These are phyloP conservation scores for Solanum pimpinellifolium DNA, from an alignment of 257 asterid species.

Conservation along the genomic window DNA sequence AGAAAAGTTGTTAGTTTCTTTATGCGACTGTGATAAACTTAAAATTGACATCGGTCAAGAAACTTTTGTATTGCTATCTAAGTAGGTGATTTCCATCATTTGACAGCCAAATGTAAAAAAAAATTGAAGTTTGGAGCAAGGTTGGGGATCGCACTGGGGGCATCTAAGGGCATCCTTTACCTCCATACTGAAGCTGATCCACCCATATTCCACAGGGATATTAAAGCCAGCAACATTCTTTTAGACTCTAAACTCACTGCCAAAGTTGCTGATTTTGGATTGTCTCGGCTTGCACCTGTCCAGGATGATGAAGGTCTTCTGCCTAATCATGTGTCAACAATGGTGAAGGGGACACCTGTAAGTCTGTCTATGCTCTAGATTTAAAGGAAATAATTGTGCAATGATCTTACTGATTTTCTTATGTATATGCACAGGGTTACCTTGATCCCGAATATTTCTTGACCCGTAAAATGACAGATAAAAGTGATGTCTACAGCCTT, in stretches of 20 bases:
- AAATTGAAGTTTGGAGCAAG: constrained; percentile 51
- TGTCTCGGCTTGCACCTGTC: constrained; percentile 82
- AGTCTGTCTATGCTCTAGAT: constrained; percentile 1
- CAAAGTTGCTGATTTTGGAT: constrained; percentile 89
- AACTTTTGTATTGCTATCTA: not conserved
- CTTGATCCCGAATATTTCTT: constrained; percentile 85
- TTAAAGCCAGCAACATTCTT: constrained; percentile 78
- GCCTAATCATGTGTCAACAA: constrained; percentile 54
- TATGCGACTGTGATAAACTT: not conserved
- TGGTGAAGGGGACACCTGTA: constrained; percentile 91
- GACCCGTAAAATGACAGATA: constrained; percentile 68
- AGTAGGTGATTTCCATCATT: not conserved
- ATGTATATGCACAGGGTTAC: constrained; percentile 49
- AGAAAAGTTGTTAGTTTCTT: not conserved
- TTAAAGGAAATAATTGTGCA: not conserved
- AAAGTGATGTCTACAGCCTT: constrained; percentile 83
- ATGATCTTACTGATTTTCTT: not conserved
- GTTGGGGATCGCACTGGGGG: constrained; percentile 55
- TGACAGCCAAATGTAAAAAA: constrained; percentile 38
- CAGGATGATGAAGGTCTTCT: constrained; percentile 39
- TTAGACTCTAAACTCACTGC: constrained; percentile 67
- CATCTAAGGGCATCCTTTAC: constrained; percentile 82
- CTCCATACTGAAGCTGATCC: constrained; percentile 91
- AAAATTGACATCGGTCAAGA: not conserved
- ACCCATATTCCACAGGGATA: constrained; percentile 81